Base-by-base conservation (phyloP, 2,329 filamentous ascomycete genomes). In the Apiospora malaysiana region DNA sequence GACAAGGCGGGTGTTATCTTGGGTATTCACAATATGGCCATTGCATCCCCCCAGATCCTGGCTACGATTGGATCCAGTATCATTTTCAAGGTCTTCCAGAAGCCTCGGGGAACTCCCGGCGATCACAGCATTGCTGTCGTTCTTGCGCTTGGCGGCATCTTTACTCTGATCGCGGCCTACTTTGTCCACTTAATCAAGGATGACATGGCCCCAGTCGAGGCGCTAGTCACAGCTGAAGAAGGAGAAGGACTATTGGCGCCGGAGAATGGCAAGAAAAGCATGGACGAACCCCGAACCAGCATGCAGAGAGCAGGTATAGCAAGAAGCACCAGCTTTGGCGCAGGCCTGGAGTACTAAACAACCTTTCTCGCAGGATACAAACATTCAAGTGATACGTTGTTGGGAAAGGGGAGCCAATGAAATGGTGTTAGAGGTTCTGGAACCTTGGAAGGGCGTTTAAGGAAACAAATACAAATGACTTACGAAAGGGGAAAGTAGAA, bases 21-120 rank as follows among this genome's bases (percentile, higher is more conserved):
- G 2, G 95, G 95, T 10, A 94, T 98, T 70, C 95, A 98, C 85
- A 98, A 98, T 81, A 95, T 98, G 83, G 92, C 95, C 21, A 93
- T 98, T 75, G 94, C 95, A 0, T 91, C 94, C 6, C 95, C 95
- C 1, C 95, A 98, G 79, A 95, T 98, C 72, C 87, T 98, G 70
- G 94, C 95, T 14, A 98, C 94, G 7, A 83, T 98, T 40, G 90
- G 93, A 32, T 95, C 93, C 72, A 94, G 92, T 78, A 85, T 92
- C 72, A 93, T 98, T 73, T 98, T 98, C 84, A 91, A 90, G 78
- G 84, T 92, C 51, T 88, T 95, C 77, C 95, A 98, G 83, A 97
- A 97, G 81, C 94, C 94, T 0, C 88, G 95, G 73, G 95, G 94
- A 5, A 89, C 88, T 5, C 92, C 94, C 0, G 95, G 94, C 45